Base-by-base conservation (phyloP, 306 rosid species). In the Acacia melanoxylon region DNA sequence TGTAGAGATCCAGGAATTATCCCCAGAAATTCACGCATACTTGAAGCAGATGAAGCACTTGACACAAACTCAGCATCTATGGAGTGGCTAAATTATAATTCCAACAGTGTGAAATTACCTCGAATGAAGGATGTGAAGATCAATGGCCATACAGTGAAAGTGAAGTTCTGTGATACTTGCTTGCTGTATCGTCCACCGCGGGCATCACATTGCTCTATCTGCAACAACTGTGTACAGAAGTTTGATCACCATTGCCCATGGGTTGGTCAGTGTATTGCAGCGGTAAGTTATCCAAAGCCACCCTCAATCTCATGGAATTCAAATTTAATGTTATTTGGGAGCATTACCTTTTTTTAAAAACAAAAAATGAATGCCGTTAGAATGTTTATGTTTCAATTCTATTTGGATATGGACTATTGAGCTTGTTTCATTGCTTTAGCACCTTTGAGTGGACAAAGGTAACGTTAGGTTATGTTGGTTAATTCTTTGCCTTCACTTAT, bases 191-290 rank as follows among this genome's bases (percentile, higher is more conserved):
- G 98, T 49, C 98, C 95, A 17, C 97, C 98, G 0, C 94, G 98
- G 1, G 98, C 97, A 58, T 95, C 98, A 33, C 98, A 95, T 88
- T 95, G 98, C 75, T 93, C 98, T 3, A 90, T 95, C 54, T 95
- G 98, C 88, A 93, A 95, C 84, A 95, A 95, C 69, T 95, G 98
- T 79, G 98, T 95, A 51, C 94, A 91, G 73, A 95, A 95, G 86
- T 93, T 95, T 61, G 98, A 95, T 89, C 98, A 95, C 81, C 98
- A 95, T 71, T 95, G 98, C 85, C 98, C 98, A 40, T 93, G 98
- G 98, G 98, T 95, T 73, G 98, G 98, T 74, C 98, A 95, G 79
- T 95, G 98, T 73, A 91, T 95, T 89, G 98, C 92, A 83, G 68
- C 81, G 71, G 98, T 95, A 85, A 89, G 95, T 87, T 78, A 45